Conservation (phyloP, 2,329 filamentous ascomycete species). For the Pseudofabraea citricarpa region DNA sequence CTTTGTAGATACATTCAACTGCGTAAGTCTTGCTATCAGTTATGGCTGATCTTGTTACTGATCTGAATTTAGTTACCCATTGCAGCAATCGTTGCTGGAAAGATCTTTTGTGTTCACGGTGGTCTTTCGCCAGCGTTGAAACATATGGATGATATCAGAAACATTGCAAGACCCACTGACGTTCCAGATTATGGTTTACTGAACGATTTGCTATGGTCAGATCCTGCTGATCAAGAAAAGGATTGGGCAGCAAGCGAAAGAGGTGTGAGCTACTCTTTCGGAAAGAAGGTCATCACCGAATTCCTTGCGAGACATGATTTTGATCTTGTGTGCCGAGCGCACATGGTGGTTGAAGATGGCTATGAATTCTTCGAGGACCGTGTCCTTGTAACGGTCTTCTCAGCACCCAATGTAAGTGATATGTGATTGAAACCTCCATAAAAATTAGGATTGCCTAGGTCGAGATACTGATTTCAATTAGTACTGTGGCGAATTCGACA, state of each 20-base stretch:
- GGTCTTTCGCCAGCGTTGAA: conserved; percentile 86
- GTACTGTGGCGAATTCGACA: conserved; percentile 99
- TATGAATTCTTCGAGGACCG: conserved; percentile 98
- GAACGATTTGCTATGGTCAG: conserved; percentile 95
- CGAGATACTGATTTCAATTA: no score
- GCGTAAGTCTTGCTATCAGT: conserved; percentile 28
- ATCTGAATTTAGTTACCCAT: conserved; percentile 62
- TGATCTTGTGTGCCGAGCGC: conserved; percentile 91
- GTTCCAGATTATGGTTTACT: conserved; percentile 94
- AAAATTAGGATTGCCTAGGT: no score
- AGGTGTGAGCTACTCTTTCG: conserved; percentile 97
- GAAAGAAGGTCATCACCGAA: conserved; percentile 96
- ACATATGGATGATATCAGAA: conserved; percentile 97
- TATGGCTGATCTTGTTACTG: conserved; percentile 5
- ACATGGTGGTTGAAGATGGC: conserved; percentile 99
- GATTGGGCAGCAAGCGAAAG: conserved; percentile 98
- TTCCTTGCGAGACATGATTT: conserved; percentile 95
- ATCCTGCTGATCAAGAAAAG: conserved; percentile 95
- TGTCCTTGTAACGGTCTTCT: conserved; percentile 94
- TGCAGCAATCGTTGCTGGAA: conserved; percentile 91
- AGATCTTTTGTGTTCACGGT: conserved; percentile 97
- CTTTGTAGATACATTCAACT: conserved; percentile 95
- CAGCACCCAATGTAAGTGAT: conserved; percentile 88
- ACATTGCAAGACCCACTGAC: conserved; percentile 92
- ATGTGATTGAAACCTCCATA: no score